Base-by-base conservation (phyloP, 129 eudicot genomes). In the Kitagawia praeruptora region DNA sequence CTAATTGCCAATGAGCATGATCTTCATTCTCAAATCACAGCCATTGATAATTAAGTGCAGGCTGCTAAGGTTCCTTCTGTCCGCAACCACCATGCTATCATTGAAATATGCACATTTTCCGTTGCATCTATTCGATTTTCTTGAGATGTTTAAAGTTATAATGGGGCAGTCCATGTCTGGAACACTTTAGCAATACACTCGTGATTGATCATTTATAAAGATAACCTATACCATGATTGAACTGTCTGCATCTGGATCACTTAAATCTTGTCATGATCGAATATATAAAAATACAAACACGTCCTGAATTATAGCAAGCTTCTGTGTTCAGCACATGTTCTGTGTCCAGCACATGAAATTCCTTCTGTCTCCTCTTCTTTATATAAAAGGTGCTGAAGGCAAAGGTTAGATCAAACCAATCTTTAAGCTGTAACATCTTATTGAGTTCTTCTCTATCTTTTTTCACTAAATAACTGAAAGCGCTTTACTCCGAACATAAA, bases 321-420 rank as follows among this genome's bases (percentile, higher is more conserved):
- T 38, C 11, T 18, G 9, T 38, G 14, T 3, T 10, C 42, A 34
- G 41, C 73, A n/a, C n/a, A n/a, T n/a, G n/a, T n/a, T n/a, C n/a
- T n/a, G n/a, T n/a, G n/a, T n/a, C n/a, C n/a, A n/a, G 23, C 73
- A 67, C 42, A 67, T 27, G 41, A 44, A 45, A 45, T 76, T 49
- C 79, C 76, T 72, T 41, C 23, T 72, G 76, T 72, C 76, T 72
- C 49, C 76, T 41, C 25, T 72, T 8, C 69, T 19, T 28, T 70
- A 39, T 72, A 72, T 72, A 72, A 18, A 72, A 39, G 49, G 49
- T 72, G n/a, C 28, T 25, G 13, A 72, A 72, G 76, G 49, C 76
- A 72, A 45, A 72, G 28, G 23, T 39, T 70, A 27, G 76, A 72
- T 72, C 37, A 72, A 72, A 72, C 76, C 49, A 41, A 72, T 40